Conservation (phyloP, 2,329 filamentous ascomycete species). For the Penicillium italicum region DNA sequence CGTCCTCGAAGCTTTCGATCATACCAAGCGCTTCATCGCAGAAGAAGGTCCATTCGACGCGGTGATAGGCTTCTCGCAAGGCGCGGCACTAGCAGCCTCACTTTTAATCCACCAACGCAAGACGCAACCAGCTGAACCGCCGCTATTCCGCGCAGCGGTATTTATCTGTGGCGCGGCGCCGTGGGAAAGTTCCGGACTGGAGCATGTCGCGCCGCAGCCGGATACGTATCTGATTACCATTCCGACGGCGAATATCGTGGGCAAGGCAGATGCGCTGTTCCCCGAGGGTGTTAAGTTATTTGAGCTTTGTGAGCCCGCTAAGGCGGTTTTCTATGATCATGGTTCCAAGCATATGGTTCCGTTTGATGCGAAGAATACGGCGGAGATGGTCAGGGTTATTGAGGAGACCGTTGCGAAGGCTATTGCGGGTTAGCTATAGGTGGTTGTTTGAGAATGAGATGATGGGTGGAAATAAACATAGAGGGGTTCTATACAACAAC, state of each 20-base stretch:
- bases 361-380: slow-evolving; percentile 31
- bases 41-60: slow-evolving; percentile 32
- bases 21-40: slow-evolving; percentile 21
- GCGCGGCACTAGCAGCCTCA: slow-evolving; percentile 28
- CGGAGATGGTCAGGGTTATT: slow-evolving; percentile 27
- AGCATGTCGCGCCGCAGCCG: slow-evolving; percentile 10
- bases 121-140: slow-evolving; percentile 15
- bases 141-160: slow-evolving; percentile 31
- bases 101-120: slow-evolving; percentile 25
- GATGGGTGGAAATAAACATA: neutral
- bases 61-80: slow-evolving; percentile 34
- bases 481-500: neutral
- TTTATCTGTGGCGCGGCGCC: slow-evolving; percentile 31
- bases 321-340: slow-evolving; percentile 37
- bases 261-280: slow-evolving; percentile 34
- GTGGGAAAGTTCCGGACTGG: slow-evolving; percentile 25
- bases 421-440: slow-evolving; percentile 2
- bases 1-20: slow-evolving; percentile 26
- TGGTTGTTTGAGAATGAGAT: neutral
- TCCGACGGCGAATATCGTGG: slow-evolving; percentile 41
- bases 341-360: slow-evolving; percentile 34
- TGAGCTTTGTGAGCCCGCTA: slow-evolving; percentile 33
- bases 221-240: slow-evolving; percentile 29
- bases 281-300: slow-evolving; percentile 30
- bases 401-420: slow-evolving; percentile 27